Percentiles rank a stretch among this genome's conserved stretches.
Conservation (phyloP, 2,329 filamentous ascomycete genomes). For the Exophiala calicioides region DNA sequence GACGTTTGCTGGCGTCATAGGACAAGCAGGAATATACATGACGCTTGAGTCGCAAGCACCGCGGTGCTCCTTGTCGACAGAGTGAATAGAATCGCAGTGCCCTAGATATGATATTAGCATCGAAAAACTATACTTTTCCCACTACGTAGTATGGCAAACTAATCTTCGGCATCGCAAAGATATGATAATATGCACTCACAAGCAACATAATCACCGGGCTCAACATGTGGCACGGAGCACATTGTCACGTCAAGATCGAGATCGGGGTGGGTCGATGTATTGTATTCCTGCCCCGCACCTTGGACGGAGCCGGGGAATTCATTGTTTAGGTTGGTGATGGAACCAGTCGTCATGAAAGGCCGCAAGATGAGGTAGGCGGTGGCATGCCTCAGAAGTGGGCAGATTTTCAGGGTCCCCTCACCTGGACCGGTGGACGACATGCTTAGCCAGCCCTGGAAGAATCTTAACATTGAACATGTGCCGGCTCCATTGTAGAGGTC, state of each 20-base stretch:
- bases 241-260: constrained; percentile 67
- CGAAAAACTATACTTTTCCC: background rate
- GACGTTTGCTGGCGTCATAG: no score
- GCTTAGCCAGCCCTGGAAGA: constrained; percentile 87
- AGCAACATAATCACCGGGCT: constrained; percentile 72
- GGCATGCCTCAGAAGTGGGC: constrained; percentile 72
- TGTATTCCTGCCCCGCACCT: constrained; percentile 70
- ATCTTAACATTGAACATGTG: constrained; percentile 79
- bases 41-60: constrained; percentile 77
- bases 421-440: constrained; percentile 71
- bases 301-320: constrained; percentile 70
- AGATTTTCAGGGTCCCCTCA: constrained; percentile 80
- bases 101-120: constrained; percentile 1
- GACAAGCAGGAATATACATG: constrained; percentile 84
- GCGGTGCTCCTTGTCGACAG: constrained; percentile 75
- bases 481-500: constrained; percentile 81
- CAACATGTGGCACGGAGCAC: constrained; percentile 69
- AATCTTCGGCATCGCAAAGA: no score
- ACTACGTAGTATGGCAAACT: no score
- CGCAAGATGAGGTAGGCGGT: constrained; percentile 80
- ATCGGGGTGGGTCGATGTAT: constrained; percentile 66
- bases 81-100: constrained; percentile 59
- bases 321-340: constrained; percentile 43
- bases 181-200: no score
- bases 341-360: constrained; percentile 72